Base-by-base conservation (phyloP, 2,329 filamentous ascomycete genomes). In the Neurospora sp. region DNA sequence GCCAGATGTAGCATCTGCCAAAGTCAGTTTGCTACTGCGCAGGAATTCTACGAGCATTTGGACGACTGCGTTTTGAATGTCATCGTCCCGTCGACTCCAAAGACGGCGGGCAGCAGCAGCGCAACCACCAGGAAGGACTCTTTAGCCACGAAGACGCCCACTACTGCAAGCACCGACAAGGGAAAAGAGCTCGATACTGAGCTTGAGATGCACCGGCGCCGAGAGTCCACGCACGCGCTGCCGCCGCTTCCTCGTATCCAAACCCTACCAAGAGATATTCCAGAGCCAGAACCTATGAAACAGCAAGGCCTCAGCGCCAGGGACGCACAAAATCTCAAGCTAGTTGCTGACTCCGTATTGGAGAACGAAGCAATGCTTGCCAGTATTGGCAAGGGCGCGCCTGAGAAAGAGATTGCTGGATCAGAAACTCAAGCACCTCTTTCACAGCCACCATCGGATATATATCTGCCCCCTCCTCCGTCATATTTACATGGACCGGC, bases 31-130 rank as follows among this genome's bases (percentile, higher is more conserved):
- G 86, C 86, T 74, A 95, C 91, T 71, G 92, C 95, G 2, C 95
- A 98, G 80, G 95, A 97, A 77, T 97, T 97, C 82, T 97, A 98
- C 79, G 95, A 98, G 82, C 95, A 98, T 84, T 84, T 97, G 74
- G 95, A 91, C 73, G 86, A 88, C 74, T 88, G 86, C 69, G 86
- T 88, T 40, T 80, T 88, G 62, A 86, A 86, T 67, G 86, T 87
- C 17, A 87, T 88, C 68, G 84, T 87, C 15, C 85, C 86, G 6
- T 78, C 80, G 8, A 79, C 79, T 3, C 79, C 80, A 0, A 81
- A 80, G 69, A 74, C 74, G 6, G 71, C 72, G 1, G 74, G 74
- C 8, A 74, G 74, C 57, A 71, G 67, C 8, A 73, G 69, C 52
- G 67, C 66, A 12, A 72, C 68, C 39, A 68, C 70, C 8, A 75